phyloP scores from a whole-genome alignment of 371 early-diverging fungal genomes.

The Mortierella sp. region DNA sequence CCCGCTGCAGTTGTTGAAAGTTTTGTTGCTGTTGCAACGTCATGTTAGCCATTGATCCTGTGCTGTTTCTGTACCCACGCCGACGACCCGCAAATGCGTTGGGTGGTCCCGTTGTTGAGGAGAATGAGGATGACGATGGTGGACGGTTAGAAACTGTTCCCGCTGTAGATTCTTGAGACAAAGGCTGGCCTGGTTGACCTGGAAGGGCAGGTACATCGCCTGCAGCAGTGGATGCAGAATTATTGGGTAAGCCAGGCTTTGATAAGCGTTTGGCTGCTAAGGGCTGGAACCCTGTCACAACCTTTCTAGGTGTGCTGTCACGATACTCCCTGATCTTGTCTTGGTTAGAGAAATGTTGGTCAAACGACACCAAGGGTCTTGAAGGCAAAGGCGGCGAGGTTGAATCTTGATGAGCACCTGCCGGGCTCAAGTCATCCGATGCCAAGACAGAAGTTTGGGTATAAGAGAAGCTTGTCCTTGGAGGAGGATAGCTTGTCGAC shows the following conservation, averaged over 20 bases:
- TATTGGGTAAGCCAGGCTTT: constrained; percentile 35
- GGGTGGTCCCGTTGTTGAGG: constrained; percentile 33
- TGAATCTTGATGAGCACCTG: constrained; percentile 7
- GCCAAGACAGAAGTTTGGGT: constrained; percentile 4
- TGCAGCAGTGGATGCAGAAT: neutral
- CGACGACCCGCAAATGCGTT: constrained; percentile 55
- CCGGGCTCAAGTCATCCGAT: neutral
- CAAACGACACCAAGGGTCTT: constrained; percentile 42
- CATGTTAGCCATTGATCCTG: constrained; percentile 57
- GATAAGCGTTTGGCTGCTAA: constrained; percentile 54
- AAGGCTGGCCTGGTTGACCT: neutral
- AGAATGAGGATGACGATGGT: constrained; percentile 14
- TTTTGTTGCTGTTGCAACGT: constrained; percentile 47
- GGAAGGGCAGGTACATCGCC: constrained; percentile 11
- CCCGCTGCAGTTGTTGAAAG: constrained; percentile 43
- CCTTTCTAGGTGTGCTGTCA: constrained; percentile 39
- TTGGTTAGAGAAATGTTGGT: constrained; percentile 51
- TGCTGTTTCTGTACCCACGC: constrained; percentile 53
- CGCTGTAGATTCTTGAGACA: neutral
- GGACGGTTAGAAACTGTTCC: neutral
- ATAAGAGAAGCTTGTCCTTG: constrained; percentile 42
- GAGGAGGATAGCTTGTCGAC: constrained; percentile 53
- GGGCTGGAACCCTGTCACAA: constrained; percentile 53
- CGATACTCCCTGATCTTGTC: constrained; percentile 31
- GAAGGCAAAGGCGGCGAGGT: constrained; percentile 34